Percentiles rank a stretch among this genome's conserved stretches.
Conservation (phyloP, 768 basidiomycete genomes). For the Suillus brevipes region DNA sequence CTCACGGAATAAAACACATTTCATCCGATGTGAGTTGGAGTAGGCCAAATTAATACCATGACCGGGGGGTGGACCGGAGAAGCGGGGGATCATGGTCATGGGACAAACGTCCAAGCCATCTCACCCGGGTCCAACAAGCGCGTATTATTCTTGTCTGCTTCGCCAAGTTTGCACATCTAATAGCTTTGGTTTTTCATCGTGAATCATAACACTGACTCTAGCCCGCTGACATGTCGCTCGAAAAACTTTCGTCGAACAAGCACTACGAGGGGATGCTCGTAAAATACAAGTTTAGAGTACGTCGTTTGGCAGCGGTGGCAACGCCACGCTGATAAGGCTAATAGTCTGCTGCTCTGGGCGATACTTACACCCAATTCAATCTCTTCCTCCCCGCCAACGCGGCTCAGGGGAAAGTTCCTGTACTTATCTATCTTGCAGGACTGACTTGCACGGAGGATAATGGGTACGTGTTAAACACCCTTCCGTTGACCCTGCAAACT, state of each 20-base stretch:
- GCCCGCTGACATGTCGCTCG: slow-evolving; percentile 38
- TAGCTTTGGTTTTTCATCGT: slow-evolving; percentile 6
- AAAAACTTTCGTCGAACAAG: slow-evolving; percentile 75
- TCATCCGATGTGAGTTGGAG: not conserved
- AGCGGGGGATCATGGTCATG: slow-evolving; percentile 1
- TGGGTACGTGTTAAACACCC: slow-evolving; percentile 50
- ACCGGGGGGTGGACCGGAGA: slow-evolving; percentile 2
- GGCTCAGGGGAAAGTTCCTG: slow-evolving; percentile 53
- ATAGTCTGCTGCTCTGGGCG: slow-evolving; percentile 72
- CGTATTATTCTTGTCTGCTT: slow-evolving; percentile 2
- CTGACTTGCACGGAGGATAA: slow-evolving; percentile 93
- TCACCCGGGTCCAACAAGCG: slow-evolving; percentile 1
- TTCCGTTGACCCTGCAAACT: not conserved
- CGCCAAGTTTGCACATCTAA: not conserved
- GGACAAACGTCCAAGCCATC: not conserved
- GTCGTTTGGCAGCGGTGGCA: slow-evolving; percentile 8
- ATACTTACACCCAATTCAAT: slow-evolving; percentile 77
- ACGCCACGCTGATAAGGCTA: not conserved
- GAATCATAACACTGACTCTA: slow-evolving; percentile 15
- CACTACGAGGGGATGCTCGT: slow-evolving; percentile 76
- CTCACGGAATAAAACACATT: slow-evolving; percentile 1
- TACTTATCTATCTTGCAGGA: slow-evolving; percentile 88
- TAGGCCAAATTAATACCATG: slow-evolving; percentile 1
- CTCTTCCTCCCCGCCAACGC: slow-evolving; percentile 78
- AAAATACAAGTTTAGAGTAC: slow-evolving; percentile 87